Evolutionary conservation across 768 basidiomycete species (phyloP).

Genomic region (Tylopilus vinaceipallidus): DNA sequence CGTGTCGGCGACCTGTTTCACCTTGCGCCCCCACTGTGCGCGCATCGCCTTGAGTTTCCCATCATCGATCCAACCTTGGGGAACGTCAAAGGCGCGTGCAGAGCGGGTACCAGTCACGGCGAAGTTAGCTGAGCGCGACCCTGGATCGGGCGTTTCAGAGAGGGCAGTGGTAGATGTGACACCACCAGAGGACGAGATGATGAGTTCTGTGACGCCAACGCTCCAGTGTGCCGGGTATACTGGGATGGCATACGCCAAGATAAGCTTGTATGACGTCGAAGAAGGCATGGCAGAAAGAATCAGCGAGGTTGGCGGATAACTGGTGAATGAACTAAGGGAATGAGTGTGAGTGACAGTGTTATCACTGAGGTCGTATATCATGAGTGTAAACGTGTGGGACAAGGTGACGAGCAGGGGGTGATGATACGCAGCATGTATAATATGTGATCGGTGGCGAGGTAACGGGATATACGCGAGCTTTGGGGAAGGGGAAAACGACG

Average conservation of each 20-base stretch:
- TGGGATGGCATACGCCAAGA: slow-evolving; percentile 72
- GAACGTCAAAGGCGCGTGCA: slow-evolving; percentile 67
- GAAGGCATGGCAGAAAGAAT: slow-evolving; percentile 64
- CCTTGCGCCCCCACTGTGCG: slow-evolving; percentile 78
- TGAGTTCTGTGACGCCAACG: slow-evolving; percentile 71
- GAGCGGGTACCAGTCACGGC: slow-evolving; percentile 58
- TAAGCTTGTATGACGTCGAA: slow-evolving; percentile 60
- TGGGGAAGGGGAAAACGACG: slow-evolving; percentile 38
- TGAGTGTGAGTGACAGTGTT: slow-evolving; percentile 55
- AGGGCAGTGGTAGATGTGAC: slow-evolving; percentile 4
- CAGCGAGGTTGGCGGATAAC: slow-evolving; percentile 77
- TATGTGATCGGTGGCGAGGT: slow-evolving; percentile 40
- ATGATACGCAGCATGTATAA: slow-evolving; percentile 70
- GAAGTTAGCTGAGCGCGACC: slow-evolving; percentile 35
- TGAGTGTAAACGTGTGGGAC: slow-evolving; percentile 63
- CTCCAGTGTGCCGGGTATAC: slow-evolving; percentile 84
- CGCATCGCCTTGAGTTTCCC: slow-evolving; percentile 58
- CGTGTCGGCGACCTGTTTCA: slow-evolving; percentile 64
- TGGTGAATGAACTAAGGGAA: slow-evolving; percentile 73
- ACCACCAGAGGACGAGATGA: slow-evolving; percentile 45
- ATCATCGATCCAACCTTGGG: slow-evolving; percentile 70
- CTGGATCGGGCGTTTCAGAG: slow-evolving; percentile 7
- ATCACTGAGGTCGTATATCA: slow-evolving; percentile 66
- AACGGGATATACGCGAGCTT: slow-evolving; percentile 50
- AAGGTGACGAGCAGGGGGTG: slow-evolving; percentile 76